Base-by-base conservation (phyloP, 805 yeast genomes). In the Grigorovia transvaalensis region DNA sequence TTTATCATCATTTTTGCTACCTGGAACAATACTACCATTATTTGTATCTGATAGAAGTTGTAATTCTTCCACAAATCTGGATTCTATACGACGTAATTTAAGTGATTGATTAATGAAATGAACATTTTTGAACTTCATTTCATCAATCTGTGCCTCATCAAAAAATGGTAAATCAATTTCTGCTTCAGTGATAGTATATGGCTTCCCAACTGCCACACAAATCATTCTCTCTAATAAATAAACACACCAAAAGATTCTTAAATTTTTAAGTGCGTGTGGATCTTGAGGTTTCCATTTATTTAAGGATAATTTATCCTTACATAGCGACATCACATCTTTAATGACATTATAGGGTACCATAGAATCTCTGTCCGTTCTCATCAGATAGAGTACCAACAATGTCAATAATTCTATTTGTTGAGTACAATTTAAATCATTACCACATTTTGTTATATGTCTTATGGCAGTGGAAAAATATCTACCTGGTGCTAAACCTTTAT, bases 171-270 rank as follows among this genome's bases (percentile, higher is more conserved):
- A 53, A 51, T 74, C 71, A 44, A 80, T 74, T 44, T 74, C 72
- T 1, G 71, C 58, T 61, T 81, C 87, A 19, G 70, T 65, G 13
- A 82, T 60, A 1, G 75, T 67, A 58, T 76, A 79, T 2, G 79
- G 79, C 59, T 77, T 79, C 12, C 84, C 81, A n/a, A 81, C 81
- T 4, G 85, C 79, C 40, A 80, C 75, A 42, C 82, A 75, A 46
- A 80, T 77, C 67, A 81, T 73, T 59, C 84, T 74, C 58, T 81
- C 87, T 42, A 80, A 59, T 12, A 79, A 59, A 59, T 80, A 81
- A 13, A 77, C 76, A 59, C 82, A 78, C 87, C 87, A 81, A 67
- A 82, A 81, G 17, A 79, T 65, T 56, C 85, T 71, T 65, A 79
- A 64, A 58, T 71, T 74, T 50, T 71, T 69, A 53, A 74, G 73